Evolutionary conservation across 2,329 filamentous ascomycete species (phyloP).

Genomic region (Fusarium nelsonii): DNA sequence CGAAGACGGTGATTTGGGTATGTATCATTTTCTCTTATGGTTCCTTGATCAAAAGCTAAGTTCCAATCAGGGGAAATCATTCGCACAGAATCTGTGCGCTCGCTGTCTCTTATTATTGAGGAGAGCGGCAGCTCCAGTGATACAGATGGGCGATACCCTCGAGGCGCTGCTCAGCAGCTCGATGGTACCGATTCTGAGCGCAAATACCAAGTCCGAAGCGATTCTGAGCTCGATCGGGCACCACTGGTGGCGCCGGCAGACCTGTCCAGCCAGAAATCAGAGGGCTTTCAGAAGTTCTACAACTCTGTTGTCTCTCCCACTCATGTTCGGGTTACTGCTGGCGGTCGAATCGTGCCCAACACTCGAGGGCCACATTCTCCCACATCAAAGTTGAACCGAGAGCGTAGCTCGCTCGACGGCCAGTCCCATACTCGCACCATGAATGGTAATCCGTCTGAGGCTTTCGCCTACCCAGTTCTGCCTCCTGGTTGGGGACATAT

Average conservation of each 20-base stretch:
- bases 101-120: constrained; percentile 51
- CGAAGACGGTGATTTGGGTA: constrained; percentile 58
- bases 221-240: constrained; percentile 58
- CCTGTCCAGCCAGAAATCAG: constrained; percentile 66
- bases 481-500: constrained; percentile 49
- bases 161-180: constrained; percentile 48
- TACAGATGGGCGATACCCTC: constrained; percentile 24
- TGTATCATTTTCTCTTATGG: constrained; percentile 16
- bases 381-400: constrained; percentile 63
- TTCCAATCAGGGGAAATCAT: constrained; percentile 49
- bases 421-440: constrained; percentile 34
- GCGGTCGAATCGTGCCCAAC: constrained; percentile 75
- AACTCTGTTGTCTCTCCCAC: constrained; percentile 76
- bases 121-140: constrained; percentile 39
- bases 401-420: constrained; percentile 50
- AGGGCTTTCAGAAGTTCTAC: constrained; percentile 77
- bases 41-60: constrained; percentile 16
- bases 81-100: constrained; percentile 45
- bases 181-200: constrained; percentile 59
- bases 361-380: constrained; percentile 67
- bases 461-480: constrained; percentile 44
- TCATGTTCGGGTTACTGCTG: constrained; percentile 75
- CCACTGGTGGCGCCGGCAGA: constrained; percentile 67
- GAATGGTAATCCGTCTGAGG: constrained; percentile 41
- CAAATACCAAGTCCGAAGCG: constrained; percentile 61